Conservation (phyloP, 2,329 filamentous ascomycete species). For the Trichoderma sp. region DNA sequence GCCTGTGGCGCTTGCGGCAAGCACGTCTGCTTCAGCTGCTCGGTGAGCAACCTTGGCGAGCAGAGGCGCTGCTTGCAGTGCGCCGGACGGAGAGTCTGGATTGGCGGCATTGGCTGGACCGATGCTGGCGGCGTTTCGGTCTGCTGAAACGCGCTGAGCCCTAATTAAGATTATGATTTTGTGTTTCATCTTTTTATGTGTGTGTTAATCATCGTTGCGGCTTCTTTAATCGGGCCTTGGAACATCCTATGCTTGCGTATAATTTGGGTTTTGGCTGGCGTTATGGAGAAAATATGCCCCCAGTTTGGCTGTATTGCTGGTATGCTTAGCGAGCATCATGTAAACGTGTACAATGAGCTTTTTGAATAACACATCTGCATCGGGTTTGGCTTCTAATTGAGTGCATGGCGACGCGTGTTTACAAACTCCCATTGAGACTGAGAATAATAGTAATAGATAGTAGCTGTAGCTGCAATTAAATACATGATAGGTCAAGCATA, state of each 20-base stretch:
- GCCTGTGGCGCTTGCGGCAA: conserved; percentile 57
- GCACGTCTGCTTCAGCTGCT: conserved; percentile 62
- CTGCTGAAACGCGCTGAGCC: conserved; percentile 30
- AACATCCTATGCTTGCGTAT: neutral
- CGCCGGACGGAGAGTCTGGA: conserved; percentile 45
- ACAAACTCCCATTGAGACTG: neutral
- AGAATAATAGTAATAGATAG: conserved; percentile 1
- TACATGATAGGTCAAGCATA: conserved; percentile 19
- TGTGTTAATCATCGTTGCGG: no score
- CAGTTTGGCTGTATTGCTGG: conserved; percentile 17
- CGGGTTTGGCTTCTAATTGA: neutral
- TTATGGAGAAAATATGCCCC: conserved; percentile 6
- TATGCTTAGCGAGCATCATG: conserved; percentile 7
- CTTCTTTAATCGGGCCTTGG: neutral
- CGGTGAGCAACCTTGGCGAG: conserved; percentile 60
- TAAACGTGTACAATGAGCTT: conserved; percentile 2
- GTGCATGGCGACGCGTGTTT: neutral
- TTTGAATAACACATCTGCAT: neutral
- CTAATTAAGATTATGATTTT: neutral
- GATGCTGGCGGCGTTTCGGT: conserved; percentile 31
- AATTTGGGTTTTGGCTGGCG: conserved; percentile 4
- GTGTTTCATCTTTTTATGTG: no score
- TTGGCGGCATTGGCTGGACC: conserved; percentile 32
- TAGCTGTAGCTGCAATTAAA: conserved; percentile 11
- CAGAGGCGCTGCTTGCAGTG: conserved; percentile 58